These are phyloP conservation scores for Lagenidium giganteum DNA, from an alignment of 352 stramenopile genomes.

Conservation along the genomic window DNA sequence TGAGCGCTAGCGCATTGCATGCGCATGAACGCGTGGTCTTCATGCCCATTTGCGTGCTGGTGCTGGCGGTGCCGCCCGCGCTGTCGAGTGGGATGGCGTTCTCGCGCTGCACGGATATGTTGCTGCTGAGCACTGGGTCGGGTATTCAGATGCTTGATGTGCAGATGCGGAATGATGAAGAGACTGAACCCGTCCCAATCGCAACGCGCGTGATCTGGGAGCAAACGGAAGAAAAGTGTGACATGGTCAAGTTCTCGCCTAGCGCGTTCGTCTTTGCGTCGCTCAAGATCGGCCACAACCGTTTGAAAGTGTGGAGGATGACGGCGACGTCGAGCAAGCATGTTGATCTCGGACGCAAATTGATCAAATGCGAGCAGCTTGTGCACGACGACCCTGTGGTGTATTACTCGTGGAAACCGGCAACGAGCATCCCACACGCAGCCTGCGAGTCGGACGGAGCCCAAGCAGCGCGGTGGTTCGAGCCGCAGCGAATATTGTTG, in stretches of 20 bases:
- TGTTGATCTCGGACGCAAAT: not conserved
- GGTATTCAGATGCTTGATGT: conserved; percentile 57
- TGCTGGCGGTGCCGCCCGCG: conserved; percentile 16
- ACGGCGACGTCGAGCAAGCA: conserved; percentile 4
- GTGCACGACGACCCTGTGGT: conserved; percentile 58
- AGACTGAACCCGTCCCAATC: conserved; percentile 5
- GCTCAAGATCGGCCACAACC: conserved; percentile 21
- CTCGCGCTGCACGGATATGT: conserved; percentile 47
- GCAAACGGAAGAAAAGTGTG: conserved; percentile 10
- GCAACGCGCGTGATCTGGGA: conserved; percentile 29
- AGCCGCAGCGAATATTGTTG: conserved; percentile 63
- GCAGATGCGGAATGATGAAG: not conserved
- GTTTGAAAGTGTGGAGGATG: conserved; percentile 63
- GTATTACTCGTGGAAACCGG: conserved; percentile 80
- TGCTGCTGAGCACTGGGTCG: conserved; percentile 42
- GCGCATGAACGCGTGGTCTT: conserved; percentile 35
- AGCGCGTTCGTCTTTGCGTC: conserved; percentile 62
- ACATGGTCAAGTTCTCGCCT: conserved; percentile 77
- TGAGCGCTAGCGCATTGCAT: too few relatives aligned
- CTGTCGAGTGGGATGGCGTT: conserved; percentile 53
- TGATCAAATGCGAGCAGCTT: conserved; percentile 34
- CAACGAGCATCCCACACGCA: conserved; percentile 49
- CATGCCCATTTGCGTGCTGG: conserved; percentile 35
- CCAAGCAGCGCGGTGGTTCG: conserved; percentile 64
- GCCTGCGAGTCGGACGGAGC: conserved; percentile 48